Base-by-base conservation (phyloP, 371 early-diverging fungal species). In the Actinomucor elegans region DNA sequence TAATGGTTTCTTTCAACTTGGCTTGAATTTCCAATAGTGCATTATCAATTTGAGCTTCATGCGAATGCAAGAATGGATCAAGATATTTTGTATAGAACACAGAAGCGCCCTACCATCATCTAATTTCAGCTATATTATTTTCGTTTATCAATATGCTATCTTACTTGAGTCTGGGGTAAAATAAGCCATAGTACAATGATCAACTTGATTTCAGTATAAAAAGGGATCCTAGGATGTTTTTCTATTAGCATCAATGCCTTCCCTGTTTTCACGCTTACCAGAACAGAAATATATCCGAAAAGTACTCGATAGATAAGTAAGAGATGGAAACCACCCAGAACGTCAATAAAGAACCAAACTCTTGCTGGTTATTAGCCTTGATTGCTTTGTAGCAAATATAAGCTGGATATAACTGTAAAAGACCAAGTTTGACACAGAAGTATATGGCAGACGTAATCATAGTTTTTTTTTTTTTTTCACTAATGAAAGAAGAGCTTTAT, bases 151-250 rank as follows among this genome's bases (percentile, higher is more conserved):
- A 20, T 4, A 5, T 7, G 9, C 17, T 12, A 24, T 17, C n/a
- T 38, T 59, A 69, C 76, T 55, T 77, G 69, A 34, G 73, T 77
- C 28, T 77, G 77, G 8, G 77, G 77, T 7, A 77, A 48, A 9
- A 73, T 77, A 9, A 77, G 50, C 73, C 73, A 77, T 43, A 77
- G 9, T 9, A 73, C 45, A 24, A 77, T 14, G 0, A 67, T 9
- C 1, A 71, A 31, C 37, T 77, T 77, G 29, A 71, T 35, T 33
- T 73, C 71, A 14, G 47, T 59, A 35, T 77, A 77, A 41, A 77
- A 73, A 11, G 77, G 77, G 14, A 77, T 17, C 77, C 77, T 76
- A 45, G 40, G n/a, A 42, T 23, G 18, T 21, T 28, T 17, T 7
- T 38, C 14, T 5, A 40, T 18, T 11, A 36, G 5, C n/a, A 11